These are phyloP conservation scores for Sideroxylon spinosum DNA, from an alignment of 179 eudicot genomes.

Conservation along the genomic window DNA sequence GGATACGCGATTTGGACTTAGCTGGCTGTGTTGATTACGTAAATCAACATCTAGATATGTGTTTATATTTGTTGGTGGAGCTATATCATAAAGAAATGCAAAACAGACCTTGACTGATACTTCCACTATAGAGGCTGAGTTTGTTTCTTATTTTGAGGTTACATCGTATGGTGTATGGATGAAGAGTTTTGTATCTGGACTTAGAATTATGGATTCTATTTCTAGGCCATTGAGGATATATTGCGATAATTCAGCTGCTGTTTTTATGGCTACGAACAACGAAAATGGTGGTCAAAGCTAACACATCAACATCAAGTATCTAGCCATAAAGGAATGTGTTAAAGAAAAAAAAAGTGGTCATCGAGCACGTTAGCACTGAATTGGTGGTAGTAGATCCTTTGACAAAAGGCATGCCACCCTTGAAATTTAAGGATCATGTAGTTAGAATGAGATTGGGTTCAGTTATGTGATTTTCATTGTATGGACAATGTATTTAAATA, in stretches of 20 bases:
- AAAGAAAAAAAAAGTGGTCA: slow-evolving; percentile 9
- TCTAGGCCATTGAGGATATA: background rate
- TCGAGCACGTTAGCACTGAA: slow-evolving; percentile 13
- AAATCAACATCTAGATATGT: no score
- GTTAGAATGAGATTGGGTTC: no score
- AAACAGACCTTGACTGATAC: slow-evolving; percentile 6
- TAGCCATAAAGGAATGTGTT: background rate
- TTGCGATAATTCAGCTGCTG: background rate
- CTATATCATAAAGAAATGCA: background rate
- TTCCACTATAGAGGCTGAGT: slow-evolving; percentile 11
- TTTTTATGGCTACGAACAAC: no score
- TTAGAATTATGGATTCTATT: background rate
- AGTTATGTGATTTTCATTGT: no score
- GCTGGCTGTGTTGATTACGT: background rate
- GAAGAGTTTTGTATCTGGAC: background rate
- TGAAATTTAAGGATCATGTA: no score
- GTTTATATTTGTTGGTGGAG: background rate
- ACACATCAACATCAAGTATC: no score
- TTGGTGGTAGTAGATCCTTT: background rate
- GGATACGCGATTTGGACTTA: background rate
- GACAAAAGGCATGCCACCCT: no score
- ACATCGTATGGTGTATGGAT: slow-evolving; percentile 6
- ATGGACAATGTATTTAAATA: no score
- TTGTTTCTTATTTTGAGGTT: slow-evolving; percentile 6
- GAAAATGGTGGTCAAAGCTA: no score